A percentile compares a stretch with the other conserved stretches of the same genome.
Conservation (phyloP, 768 basidiomycete genomes). For the Favolaschia claudopus region DNA sequence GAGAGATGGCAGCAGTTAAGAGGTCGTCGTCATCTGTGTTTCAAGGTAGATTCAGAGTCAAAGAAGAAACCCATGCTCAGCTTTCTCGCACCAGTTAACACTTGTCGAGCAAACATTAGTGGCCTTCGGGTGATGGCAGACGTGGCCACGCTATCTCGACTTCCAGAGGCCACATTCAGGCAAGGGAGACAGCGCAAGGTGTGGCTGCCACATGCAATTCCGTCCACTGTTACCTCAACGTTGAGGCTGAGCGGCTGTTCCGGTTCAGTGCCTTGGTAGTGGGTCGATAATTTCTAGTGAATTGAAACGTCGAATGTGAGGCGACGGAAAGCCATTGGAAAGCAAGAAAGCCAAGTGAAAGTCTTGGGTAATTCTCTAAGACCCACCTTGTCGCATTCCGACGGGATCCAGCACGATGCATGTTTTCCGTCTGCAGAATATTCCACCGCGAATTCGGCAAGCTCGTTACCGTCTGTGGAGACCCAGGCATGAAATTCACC, state of each 20-base stretch:
- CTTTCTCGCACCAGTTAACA: constrained; percentile 14
- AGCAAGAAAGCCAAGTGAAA: no score
- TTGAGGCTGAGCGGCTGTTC: background rate
- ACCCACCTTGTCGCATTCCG: constrained; percentile 12
- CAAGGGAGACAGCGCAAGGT: background rate
- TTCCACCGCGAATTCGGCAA: constrained; percentile 12
- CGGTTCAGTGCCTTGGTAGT: no score
- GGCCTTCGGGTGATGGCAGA: background rate
- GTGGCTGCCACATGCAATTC: constrained; percentile 4
- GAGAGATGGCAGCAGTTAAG: constrained; percentile 6
- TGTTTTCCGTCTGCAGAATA: constrained; percentile 10
- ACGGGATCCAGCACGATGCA: constrained; percentile 17
- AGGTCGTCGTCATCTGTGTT: constrained; percentile 11
- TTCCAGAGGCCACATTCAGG: no score
- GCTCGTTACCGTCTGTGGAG: background rate
- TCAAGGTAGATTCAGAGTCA: background rate
- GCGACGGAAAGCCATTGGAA: no score
- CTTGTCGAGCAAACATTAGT: background rate
- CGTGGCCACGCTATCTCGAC: background rate
- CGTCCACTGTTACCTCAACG: background rate
- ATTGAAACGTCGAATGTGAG: no score
- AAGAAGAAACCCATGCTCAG: no score
- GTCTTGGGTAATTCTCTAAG: no score
- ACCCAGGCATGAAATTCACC: constrained; percentile 16
- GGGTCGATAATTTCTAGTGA: no score